Evolutionary conservation across 1,284 basidiomycete species (phyloP), one percentile per base, ranked within the genome.

Genomic region (Trichosporon ovoides): DNA sequence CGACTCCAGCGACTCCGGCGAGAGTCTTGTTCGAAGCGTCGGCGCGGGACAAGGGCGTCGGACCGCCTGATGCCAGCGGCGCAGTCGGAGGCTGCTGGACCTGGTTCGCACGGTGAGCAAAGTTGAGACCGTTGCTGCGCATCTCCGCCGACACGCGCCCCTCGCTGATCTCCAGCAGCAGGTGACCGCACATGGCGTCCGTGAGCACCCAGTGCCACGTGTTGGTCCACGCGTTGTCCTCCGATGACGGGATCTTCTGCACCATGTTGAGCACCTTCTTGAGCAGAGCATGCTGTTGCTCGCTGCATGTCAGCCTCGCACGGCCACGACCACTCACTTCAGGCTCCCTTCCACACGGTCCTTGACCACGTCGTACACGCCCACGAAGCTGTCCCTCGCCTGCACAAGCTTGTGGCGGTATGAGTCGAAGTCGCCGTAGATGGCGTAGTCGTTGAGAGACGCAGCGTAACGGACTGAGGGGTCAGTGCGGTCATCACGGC

Each of bases 201-300:
- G 72, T 65, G 20, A 96, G 78, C 70, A 95, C 93, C 93, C 93
- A 98, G 77, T 98, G 93, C 95, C 95, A 98, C 69, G 89, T 92
- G 75, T 93, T 98, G 79, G 92, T 98, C 95, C 93, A 97, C 1
- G 89, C 85, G 4, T 82, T 81, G 38, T 83, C 84, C 14, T 81
- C 80, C 4, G 83, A 81, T 16, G 69, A 70, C 0, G 77, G 74
- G 3, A 78, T 70, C 38, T 85, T 83, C 1, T 83, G 74, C 3
- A 85, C 82, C 33, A 96, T 91, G 12, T 84, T 84, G 35, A 97
- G 79, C 1, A 91, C 91, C 78, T 98, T 96, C 77, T 92, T 87
- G 40, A 99, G 81, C 13, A 97, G 81, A 40, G 89, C 83, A 20
- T 88, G 85, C 78, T 98, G 96, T 65, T 90, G 82, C 9, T 94